phyloP scores from a whole-genome alignment of 495 filamentous ascomycete species.

The Venustampulla echinocandica region DNA sequence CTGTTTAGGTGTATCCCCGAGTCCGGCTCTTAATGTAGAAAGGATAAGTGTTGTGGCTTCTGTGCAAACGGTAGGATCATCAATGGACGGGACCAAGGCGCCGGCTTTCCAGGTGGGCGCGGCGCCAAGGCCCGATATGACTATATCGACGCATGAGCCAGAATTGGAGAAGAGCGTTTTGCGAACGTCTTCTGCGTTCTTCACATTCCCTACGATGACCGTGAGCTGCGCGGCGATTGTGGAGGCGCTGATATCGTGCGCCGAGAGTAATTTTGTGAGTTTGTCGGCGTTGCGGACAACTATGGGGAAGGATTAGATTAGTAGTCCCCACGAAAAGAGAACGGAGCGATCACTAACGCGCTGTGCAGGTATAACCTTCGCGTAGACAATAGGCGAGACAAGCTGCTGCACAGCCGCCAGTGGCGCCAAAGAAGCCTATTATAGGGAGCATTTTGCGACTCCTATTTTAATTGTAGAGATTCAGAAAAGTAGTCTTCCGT shows the following conservation, averaged over 20 bases:
- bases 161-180: conserved; percentile 3
- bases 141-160: background rate
- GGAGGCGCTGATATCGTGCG: background rate
- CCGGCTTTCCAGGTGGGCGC: background rate
- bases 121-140: conserved; percentile 6
- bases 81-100: background rate
- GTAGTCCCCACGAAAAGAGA: background rate
- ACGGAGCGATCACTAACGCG: background rate
- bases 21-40: background rate
- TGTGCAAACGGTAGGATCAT: conserved; percentile 8
- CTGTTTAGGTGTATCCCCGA: background rate
- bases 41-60: conserved; percentile 5
- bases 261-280: conserved; percentile 5
- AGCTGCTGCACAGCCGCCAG: conserved; percentile 1
- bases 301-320: background rate
- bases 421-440: conserved; percentile 8
- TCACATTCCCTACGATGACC: conserved; percentile 5
- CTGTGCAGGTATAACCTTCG: conserved; percentile 7
- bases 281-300: conserved; percentile 7
- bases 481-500: too few species aligned
- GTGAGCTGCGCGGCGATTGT: background rate
- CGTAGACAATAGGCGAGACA: conserved; percentile 1
- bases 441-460: too few species aligned
- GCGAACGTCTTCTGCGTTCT: background rate
- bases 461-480: too few species aligned